Base-by-base conservation (phyloP, 2,329 filamentous ascomycete genomes). In the Venturia asperata region DNA sequence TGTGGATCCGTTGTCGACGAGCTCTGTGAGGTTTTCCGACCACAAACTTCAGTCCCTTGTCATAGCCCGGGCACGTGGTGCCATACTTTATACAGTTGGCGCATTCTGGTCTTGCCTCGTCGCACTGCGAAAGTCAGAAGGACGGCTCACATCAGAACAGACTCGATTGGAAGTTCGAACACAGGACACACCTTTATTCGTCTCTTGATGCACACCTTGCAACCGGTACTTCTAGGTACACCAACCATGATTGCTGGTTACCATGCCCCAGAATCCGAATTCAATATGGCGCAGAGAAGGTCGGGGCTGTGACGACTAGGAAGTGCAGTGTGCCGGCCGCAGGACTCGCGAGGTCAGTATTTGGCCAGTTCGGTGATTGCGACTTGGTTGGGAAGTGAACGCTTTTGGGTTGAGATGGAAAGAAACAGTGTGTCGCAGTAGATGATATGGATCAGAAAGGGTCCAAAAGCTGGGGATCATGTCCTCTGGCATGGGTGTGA, bases 191-290 rank as follows among this genome's bases (percentile, higher is more conserved):
- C 62, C 43, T 63, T 63, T 37, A 63, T 63, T 37, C 62, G 41
- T 41, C 62, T 63, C 24, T 63, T 63, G 34, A 63, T 55, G 21
- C 62, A 63, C 24, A 55, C 24, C 21, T 39, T 45, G 43, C 62
- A 63, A n/a, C 62, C 62, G 15, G 62, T 63, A 34, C 62, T 63
- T 63, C 62, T 47, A 47, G 62, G 62, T 21, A 63, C 62, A 19
- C 62, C 62, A 49, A 63, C 62, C 62, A 63, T 63, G 52, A 10
- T 58, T 37, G 17, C 17, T 21, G 17, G 10, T 9, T 58, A 58
- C 30, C 52, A 52, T 58, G n/a, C 30, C 52, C 52, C 17, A 27
- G 30, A n/a, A 15, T 19, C 27, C 15, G 19, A 58, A n/a, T n/a
- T n/a, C 17, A 15, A 19, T 10, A 27, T n/a, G 30, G 19, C 52